Percentiles rank a stretch among this genome's conserved stretches.
Conservation (phyloP, 2,329 filamentous ascomycete species). For the Coniella vitis region DNA sequence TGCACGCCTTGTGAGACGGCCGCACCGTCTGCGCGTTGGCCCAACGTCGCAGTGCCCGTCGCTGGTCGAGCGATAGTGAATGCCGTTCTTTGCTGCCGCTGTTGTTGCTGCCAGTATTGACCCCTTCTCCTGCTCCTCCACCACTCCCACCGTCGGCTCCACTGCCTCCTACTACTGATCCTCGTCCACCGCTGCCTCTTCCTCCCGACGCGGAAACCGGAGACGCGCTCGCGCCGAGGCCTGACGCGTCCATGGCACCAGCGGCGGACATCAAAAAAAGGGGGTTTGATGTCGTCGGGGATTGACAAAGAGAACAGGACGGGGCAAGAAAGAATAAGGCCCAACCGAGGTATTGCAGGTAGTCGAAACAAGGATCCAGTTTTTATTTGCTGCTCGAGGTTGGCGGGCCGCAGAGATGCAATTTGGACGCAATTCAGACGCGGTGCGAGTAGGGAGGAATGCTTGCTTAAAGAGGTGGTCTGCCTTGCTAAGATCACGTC, state of each 20-base stretch:
- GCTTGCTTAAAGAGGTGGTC: conserved; percentile 13
- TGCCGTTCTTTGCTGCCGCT: conserved; percentile 45
- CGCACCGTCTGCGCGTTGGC: conserved; percentile 49
- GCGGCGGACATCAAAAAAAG: conserved; percentile 9
- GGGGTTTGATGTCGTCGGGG: neutral
- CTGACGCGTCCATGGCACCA: conserved; percentile 9
- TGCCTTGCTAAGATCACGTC: conserved; percentile 7
- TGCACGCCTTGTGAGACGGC: conserved; percentile 55
- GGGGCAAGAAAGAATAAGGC: no score
- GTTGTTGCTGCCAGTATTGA: neutral
- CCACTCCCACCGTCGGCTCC: neutral
- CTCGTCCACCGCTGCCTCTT: neutral
- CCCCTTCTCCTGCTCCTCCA: neutral
- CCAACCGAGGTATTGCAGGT: neutral
- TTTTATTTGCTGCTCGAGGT: conserved; percentile 11
- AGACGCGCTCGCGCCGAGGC: neutral
- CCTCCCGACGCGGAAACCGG: neutral
- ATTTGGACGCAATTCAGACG: conserved; percentile 14
- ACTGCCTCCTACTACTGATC: neutral
- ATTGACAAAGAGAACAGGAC: no score
- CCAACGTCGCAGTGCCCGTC: conserved; percentile 53
- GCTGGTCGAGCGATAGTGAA: conserved; percentile 55
- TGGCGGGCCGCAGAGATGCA: conserved; percentile 10
- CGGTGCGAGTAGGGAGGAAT: conserved; percentile 2
- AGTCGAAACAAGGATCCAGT: conserved; percentile 5